Evolutionary conservation across 2,329 filamentous ascomycete species (phyloP).

Genomic region (Pseudogymnoascus sp.): DNA sequence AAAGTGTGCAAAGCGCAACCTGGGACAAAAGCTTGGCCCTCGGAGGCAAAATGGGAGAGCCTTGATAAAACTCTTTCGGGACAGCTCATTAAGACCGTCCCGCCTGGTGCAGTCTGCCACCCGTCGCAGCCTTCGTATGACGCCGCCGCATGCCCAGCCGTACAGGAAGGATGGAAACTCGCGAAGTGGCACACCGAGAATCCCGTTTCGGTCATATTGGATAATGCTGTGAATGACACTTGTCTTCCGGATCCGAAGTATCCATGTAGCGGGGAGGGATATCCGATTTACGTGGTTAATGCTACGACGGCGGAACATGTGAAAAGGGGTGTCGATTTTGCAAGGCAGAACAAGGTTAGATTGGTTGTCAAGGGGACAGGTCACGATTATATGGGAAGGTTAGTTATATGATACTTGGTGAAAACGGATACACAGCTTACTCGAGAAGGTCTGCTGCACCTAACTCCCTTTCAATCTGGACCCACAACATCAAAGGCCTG

Average conservation of each 20-base stretch:
- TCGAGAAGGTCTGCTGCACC: conserved; percentile 29
- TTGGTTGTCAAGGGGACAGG: conserved; percentile 37
- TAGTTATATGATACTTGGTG: conserved; percentile 21
- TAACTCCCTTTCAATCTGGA: conserved; percentile 47
- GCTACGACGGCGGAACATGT: conserved; percentile 19
- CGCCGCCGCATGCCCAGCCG: conserved; percentile 25
- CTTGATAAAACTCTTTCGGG: conserved; percentile 39
- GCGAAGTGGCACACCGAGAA: conserved; percentile 31
- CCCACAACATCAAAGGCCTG: conserved; percentile 37
- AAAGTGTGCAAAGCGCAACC: conserved; percentile 41
- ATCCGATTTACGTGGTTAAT: conserved; percentile 34
- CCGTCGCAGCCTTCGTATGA: conserved; percentile 28
- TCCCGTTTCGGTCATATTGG: conserved; percentile 31
- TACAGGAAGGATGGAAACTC: conserved; percentile 27
- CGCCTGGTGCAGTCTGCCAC: conserved; percentile 40
- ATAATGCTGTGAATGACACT: conserved; percentile 42
- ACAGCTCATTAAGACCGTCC: conserved; percentile 34
- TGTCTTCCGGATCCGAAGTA: conserved; percentile 36
- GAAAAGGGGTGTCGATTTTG: conserved; percentile 29
- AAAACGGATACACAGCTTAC: conserved; percentile 19
- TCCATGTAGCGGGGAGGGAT: conserved; percentile 33
- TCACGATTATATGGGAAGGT: conserved; percentile 31
- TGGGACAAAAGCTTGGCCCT: conserved; percentile 40
- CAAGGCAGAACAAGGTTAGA: conserved; percentile 27
- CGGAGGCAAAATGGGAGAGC: conserved; percentile 33